Conservation (phyloP, 768 basidiomycete genomes). For the Leucocoprinus leucothites region DNA sequence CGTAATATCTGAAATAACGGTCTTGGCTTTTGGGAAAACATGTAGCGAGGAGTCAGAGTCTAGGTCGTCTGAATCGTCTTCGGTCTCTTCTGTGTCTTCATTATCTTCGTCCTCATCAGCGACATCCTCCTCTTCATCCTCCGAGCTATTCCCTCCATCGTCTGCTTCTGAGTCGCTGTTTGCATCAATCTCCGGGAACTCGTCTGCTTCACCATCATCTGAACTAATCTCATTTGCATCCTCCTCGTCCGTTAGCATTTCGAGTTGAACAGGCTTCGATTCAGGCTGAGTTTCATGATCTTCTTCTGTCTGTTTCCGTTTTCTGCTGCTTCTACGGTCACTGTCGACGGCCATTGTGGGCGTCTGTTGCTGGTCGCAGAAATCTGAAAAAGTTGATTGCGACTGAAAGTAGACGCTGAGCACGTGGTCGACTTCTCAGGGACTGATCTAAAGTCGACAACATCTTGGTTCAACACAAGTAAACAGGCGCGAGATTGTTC, state of each 20-base stretch:
- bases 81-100: conserved; percentile 39
- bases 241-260: conserved; percentile 78
- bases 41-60: conserved; percentile 47
- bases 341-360: conserved; percentile 30
- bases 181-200: conserved; percentile 68
- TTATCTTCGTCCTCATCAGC: conserved; percentile 33
- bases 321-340: conserved; percentile 38
- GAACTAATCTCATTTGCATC: conserved; percentile 40
- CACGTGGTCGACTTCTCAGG: background rate
- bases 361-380: conserved; percentile 5
- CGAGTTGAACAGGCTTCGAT: conserved; percentile 45
- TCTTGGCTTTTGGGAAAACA: conserved; percentile 63
- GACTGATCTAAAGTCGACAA: conserved; percentile 21
- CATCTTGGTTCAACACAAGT: conserved; percentile 23
- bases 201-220: conserved; percentile 62
- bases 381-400: conserved; percentile 19
- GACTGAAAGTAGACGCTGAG: conserved; percentile 16
- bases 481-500: conserved; percentile 16
- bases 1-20: conserved; percentile 75
- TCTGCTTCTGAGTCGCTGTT: conserved; percentile 52
- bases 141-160: too few species aligned
- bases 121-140: conserved; percentile 35
- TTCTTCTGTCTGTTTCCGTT: conserved; percentile 54
- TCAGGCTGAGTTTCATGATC: conserved; percentile 34
- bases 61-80: conserved; percentile 32